A percentile compares a stretch with the other conserved stretches of the same genome.
Conservation (phyloP, 495 filamentous ascomycete genomes). For the Tuber magnatum region DNA sequence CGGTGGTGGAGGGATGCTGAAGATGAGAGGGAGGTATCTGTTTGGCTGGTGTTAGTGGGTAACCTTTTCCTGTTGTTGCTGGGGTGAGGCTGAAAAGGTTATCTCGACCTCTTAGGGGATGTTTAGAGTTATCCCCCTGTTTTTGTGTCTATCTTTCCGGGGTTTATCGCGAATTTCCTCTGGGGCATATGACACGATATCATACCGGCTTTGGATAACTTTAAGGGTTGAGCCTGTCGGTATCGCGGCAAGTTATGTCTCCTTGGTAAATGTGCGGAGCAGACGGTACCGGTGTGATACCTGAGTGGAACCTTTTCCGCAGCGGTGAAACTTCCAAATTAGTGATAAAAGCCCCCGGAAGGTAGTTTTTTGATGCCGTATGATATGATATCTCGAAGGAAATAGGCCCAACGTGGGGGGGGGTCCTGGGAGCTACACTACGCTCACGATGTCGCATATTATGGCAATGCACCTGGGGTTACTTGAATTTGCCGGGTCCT, state of each 20-base stretch:
- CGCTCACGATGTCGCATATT: neutral
- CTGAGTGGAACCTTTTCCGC: neutral
- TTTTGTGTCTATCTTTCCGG: neutral
- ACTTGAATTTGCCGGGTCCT: neutral
- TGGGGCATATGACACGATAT: neutral
- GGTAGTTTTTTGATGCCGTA: neutral
- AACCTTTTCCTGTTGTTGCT: neutral
- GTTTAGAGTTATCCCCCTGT: neutral
- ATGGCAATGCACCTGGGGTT: neutral
- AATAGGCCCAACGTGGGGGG: neutral
- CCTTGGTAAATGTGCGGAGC: neutral
- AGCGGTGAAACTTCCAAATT: neutral
- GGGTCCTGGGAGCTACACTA: neutral
- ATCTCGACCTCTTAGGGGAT: neutral
- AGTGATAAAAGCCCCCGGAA: neutral
- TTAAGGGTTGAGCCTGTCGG: neutral
- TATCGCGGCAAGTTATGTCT: neutral
- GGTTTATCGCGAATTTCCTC: neutral
- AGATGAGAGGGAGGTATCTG: neutral
- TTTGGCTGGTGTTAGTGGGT: neutral
- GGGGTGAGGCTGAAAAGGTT: constrained; percentile 4
- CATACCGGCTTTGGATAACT: neutral
- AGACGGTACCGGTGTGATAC: neutral
- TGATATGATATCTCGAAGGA: neutral
- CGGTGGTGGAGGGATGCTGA: neutral